Evolutionary conservation across 306 rosid genomes (phyloP).

Genomic region (Rosa lucieae): DNA sequence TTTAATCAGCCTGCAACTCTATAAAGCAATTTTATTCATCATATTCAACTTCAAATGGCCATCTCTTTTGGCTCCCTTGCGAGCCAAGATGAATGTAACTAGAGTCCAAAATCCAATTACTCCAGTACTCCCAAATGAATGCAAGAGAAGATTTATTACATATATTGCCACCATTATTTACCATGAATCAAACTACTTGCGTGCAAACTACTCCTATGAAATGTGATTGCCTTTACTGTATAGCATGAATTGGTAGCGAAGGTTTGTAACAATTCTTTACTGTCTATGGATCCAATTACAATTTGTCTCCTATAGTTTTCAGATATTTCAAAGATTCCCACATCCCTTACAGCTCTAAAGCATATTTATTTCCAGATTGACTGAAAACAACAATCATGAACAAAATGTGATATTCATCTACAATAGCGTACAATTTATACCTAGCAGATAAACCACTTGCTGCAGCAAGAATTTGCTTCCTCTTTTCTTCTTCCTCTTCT

Average conservation of each 20-base stretch:
- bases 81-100: conserved; percentile 2
- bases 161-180: not conserved
- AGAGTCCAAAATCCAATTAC: not conserved
- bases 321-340: not conserved
- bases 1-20: conserved; percentile 21
- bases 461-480: conserved; percentile 81
- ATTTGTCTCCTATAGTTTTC: not conserved
- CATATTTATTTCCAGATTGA: conserved; percentile 21
- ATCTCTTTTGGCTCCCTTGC: not conserved
- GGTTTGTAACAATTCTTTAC: not conserved
- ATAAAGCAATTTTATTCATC: not conserved
- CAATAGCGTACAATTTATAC: conserved; percentile 34
- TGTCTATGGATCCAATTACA: not conserved
- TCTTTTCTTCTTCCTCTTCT: conserved; percentile 90
- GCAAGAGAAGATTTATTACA: not conserved
- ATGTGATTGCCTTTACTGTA: not conserved
- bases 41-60: not conserved
- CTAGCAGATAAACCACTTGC: conserved; percentile 84
- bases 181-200: not conserved
- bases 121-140: not conserved
- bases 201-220: not conserved
- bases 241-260: not conserved
- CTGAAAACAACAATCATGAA: conserved; percentile 1
- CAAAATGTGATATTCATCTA: conserved; percentile 3
- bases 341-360: not conserved